phyloP scores from a whole-genome alignment of 1,284 basidiomycete species.

The Filobasidium uniguttulatum region DNA sequence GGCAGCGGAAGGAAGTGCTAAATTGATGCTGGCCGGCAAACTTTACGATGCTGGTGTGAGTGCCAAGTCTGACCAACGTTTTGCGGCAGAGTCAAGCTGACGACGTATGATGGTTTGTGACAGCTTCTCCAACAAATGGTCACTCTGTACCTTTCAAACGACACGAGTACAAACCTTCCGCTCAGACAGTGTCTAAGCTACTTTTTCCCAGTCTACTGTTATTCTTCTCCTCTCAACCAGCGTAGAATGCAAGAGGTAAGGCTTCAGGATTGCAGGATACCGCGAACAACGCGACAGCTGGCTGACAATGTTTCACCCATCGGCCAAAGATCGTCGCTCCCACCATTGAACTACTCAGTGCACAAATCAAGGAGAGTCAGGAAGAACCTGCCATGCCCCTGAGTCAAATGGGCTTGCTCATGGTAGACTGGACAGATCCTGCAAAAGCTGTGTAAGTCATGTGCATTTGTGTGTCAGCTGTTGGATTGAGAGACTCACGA shows the following conservation, averaged over 20 bases:
- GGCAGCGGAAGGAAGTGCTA: conserved; percentile 71
- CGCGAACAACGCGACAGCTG: background rate
- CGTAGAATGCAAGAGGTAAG: conserved; percentile 58
- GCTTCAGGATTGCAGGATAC: conserved; percentile 1
- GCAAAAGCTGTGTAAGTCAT: conserved; percentile 55
- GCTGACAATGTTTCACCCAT: background rate
- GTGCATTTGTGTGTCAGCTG: background rate
- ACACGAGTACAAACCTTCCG: conserved; percentile 70
- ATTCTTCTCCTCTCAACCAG: conserved; percentile 69
- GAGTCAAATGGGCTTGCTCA: conserved; percentile 64
- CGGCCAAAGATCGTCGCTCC: conserved; percentile 56
- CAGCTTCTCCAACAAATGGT: conserved; percentile 69
- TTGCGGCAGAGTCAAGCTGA: background rate
- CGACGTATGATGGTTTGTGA: background rate
- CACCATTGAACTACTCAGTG: conserved; percentile 54
- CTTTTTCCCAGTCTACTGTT: conserved; percentile 90
- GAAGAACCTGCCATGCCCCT: conserved; percentile 69
- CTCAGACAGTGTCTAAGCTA: conserved; percentile 87
- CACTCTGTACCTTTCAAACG: conserved; percentile 73
- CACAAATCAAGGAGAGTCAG: conserved; percentile 51
- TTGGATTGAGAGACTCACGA: background rate
- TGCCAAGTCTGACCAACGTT: background rate
- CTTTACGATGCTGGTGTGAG: conserved; percentile 57
- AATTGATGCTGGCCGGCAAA: conserved; percentile 76
- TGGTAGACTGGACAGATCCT: conserved; percentile 90